Evolutionary conservation across 129 eudicot species (phyloP).

Genomic region (Lactuca sativa): DNA sequence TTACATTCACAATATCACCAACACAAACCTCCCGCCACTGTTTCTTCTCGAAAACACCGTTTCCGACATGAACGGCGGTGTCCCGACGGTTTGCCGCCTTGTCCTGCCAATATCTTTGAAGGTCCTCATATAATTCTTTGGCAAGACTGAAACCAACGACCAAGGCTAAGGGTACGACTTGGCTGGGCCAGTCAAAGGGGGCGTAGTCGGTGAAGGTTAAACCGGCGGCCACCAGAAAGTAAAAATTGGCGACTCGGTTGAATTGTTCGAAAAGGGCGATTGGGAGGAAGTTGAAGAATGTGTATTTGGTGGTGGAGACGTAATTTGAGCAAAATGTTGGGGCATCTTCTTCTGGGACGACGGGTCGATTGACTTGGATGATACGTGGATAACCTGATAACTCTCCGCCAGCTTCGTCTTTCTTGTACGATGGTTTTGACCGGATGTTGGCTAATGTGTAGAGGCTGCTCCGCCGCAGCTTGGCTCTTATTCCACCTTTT

Average conservation of each 20-base stretch:
- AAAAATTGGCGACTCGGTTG: slow-evolving; percentile 69
- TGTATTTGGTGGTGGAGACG: slow-evolving; percentile 74
- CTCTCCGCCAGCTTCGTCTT: slow-evolving; percentile 22
- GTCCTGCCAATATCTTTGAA: slow-evolving; percentile 61
- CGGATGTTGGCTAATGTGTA: slow-evolving; percentile 58
- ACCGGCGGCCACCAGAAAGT: slow-evolving; percentile 61
- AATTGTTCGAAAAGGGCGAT: slow-evolving; percentile 70
- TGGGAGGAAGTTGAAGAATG: slow-evolving; percentile 54
- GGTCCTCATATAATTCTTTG: slow-evolving; percentile 64
- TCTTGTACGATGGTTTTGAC: slow-evolving; percentile 30
- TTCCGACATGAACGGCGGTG: slow-evolving; percentile 43
- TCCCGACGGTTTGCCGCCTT: slow-evolving; percentile 46
- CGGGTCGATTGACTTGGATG: slow-evolving; percentile 49
- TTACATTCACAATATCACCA: slow-evolving; percentile 64
- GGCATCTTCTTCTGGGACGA: slow-evolving; percentile 24
- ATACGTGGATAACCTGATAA: slow-evolving; percentile 49
- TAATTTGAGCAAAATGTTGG: slow-evolving; percentile 45
- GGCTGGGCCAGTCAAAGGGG: slow-evolving; percentile 54
- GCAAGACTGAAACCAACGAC: slow-evolving; percentile 70
- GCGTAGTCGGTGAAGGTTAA: slow-evolving; percentile 51
- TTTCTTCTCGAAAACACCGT: slow-evolving; percentile 44
- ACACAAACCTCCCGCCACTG: slow-evolving; percentile 56
- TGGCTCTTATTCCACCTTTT: slow-evolving; percentile 40
- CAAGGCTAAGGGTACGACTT: slow-evolving; percentile 60
- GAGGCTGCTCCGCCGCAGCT: slow-evolving; percentile 60